phyloP scores from a whole-genome alignment of 2,329 filamentous ascomycete species.

The Diaporthe sp. region DNA sequence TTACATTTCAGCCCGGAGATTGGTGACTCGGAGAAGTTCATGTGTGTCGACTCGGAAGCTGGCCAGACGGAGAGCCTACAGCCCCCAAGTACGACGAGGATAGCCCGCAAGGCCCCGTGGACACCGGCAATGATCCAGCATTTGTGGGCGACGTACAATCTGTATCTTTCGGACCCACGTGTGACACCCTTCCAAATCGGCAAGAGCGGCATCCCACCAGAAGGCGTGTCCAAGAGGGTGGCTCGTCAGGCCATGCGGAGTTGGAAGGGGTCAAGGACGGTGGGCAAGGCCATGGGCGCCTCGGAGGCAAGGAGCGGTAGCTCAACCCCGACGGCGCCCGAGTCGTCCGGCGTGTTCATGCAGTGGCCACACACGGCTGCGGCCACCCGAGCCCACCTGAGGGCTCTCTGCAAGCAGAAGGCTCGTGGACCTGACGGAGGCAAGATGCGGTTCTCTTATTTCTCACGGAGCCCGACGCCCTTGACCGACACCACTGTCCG shows the following conservation, averaged over 20 bases:
- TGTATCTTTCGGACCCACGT: constrained; percentile 74
- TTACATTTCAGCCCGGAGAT: constrained; percentile 64
- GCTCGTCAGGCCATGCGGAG: constrained; percentile 73
- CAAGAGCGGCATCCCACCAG: constrained; percentile 71
- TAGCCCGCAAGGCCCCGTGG: constrained; percentile 66
- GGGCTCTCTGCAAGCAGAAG: constrained; percentile 70
- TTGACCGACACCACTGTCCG: constrained; percentile 63
- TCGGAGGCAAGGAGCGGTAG: constrained; percentile 59
- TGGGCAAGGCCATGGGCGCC: constrained; percentile 39
- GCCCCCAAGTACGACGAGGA: constrained; percentile 22
- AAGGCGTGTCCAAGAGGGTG: constrained; percentile 72
- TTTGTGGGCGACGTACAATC: constrained; percentile 72
- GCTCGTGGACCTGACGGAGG: constrained; percentile 56
- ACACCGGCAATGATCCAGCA: constrained; percentile 73
- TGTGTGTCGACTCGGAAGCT: constrained; percentile 28
- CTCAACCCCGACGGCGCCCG: constrained; percentile 63
- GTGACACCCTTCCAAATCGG: constrained; percentile 74
- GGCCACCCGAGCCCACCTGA: constrained; percentile 70
- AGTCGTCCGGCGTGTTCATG: constrained; percentile 59
- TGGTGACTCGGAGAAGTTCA: constrained; percentile 47
- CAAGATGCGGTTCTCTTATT: constrained; percentile 50
- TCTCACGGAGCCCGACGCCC: constrained; percentile 65
- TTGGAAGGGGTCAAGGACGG: constrained; percentile 70
- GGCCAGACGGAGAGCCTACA: not conserved
- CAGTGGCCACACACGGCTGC: constrained; percentile 74